Evolutionary conservation across 768 basidiomycete species (phyloP).

Genomic region (Pulveroboletus sp.): DNA sequence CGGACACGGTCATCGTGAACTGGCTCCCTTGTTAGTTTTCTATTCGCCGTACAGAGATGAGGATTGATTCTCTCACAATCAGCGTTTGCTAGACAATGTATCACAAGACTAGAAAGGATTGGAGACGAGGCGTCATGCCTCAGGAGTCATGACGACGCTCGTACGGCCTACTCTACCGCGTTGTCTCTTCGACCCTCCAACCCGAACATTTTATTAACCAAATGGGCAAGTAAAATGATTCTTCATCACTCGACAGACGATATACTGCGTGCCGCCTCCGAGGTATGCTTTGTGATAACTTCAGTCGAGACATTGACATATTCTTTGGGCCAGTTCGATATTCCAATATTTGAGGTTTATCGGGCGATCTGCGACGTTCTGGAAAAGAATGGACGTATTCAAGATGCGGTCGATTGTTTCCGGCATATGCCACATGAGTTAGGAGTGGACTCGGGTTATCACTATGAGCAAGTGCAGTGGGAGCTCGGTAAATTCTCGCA

Average conservation of each 20-base stretch:
- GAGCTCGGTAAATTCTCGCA: not conserved
- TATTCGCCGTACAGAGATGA: not conserved
- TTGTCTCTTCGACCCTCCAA: not conserved
- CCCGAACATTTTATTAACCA: not conserved
- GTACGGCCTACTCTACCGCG: not conserved
- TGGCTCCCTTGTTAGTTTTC: slow-evolving; percentile 5
- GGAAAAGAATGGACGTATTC: not conserved
- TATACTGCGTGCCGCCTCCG: not conserved
- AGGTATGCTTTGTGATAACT: not conserved
- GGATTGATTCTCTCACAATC: not conserved
- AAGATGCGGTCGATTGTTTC: not conserved
- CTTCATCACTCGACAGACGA: not conserved
- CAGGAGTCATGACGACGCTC: not conserved
- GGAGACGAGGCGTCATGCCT: not conserved
- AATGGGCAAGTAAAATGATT: not conserved
- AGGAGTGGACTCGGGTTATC: too few species aligned
- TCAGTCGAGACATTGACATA: too few species aligned
- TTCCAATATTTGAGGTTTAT: not conserved
- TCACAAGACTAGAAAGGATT: not conserved
- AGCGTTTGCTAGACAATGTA: not conserved
- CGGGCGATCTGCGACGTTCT: not conserved
- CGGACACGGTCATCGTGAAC: not conserved
- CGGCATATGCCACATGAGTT: not conserved
- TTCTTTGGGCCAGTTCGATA: not conserved
- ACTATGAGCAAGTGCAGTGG: not conserved